These are phyloP conservation scores for Heimioporus sp. DNA, from an alignment of 768 basidiomycete species.

Conservation along the genomic window DNA sequence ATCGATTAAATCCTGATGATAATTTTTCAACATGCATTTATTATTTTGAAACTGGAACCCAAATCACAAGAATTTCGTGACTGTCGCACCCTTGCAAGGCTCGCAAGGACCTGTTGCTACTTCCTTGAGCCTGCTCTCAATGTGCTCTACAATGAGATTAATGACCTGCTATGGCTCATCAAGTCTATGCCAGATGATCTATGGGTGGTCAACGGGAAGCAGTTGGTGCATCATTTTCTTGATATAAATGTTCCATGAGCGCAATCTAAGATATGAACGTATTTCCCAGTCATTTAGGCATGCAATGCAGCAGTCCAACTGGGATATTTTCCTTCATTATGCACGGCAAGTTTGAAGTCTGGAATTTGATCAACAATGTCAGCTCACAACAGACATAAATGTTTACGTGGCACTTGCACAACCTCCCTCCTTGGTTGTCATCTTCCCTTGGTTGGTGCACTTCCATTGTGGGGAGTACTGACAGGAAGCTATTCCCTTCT, in stretches of 20 bases:
- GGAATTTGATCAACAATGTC: slow-evolving; percentile 29
- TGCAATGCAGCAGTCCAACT: slow-evolving; percentile 22
- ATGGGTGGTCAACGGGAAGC: slow-evolving; percentile 31
- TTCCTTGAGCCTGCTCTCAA: slow-evolving; percentile 34
- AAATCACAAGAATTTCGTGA: slow-evolving; percentile 29
- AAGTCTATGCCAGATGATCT: slow-evolving; percentile 31
- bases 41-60: slow-evolving; percentile 26
- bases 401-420: slow-evolving; percentile 18
- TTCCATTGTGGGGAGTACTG: slow-evolving; percentile 27
- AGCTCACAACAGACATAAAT: slow-evolving; percentile 17
- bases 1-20: slow-evolving; percentile 34
- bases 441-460: slow-evolving; percentile 27
- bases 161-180: slow-evolving; percentile 31
- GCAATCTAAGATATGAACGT: slow-evolving; percentile 7
- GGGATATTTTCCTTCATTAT: slow-evolving; percentile 29
- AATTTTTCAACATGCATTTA: slow-evolving; percentile 30
- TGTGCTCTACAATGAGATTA: slow-evolving; percentile 29
- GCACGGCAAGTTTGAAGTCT: slow-evolving; percentile 29
- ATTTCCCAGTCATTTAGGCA: slow-evolving; percentile 21
- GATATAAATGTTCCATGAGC: not conserved
- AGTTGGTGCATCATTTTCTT: slow-evolving; percentile 18
- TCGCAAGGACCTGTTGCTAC: slow-evolving; percentile 30
- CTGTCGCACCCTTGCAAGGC: slow-evolving; percentile 29
- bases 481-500: slow-evolving; percentile 19
- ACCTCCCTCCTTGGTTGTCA: slow-evolving; percentile 12